Evolutionary conservation across 805 yeast genomes (phyloP), one percentile per base, ranked within the genome.

Genomic region (Metschnikowia aberdeeniae): DNA sequence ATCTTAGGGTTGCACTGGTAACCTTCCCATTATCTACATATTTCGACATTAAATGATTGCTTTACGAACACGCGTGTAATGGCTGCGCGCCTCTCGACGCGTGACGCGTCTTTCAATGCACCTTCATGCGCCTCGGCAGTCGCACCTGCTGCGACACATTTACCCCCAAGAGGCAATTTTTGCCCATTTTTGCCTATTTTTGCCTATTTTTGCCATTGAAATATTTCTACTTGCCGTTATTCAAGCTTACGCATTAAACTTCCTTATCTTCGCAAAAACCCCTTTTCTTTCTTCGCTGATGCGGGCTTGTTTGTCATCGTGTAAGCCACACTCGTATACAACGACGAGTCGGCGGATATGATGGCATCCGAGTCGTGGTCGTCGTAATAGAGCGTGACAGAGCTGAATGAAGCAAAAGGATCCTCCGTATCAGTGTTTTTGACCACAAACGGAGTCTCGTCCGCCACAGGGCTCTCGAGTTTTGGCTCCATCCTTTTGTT

Each of bases 391-490:
- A 89, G 72, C 6, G 96, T 88, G 62, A 89, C 86, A 0, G 97
- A 89, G 59, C 82, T 86, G 67, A 89, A 89, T 58, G 81, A 80
- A 41, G 81, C 85, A 63, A 89, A 89, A 2, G 97, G 97, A 63
- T 89, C 96, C 24, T 51, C 50, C 8, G 36, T 69, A 4, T 72
- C 64, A 64, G 44, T 64, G 66, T 29, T 11, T 10, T 36, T 35
- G 19, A 47, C 44, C 19, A 39, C 36, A 6, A 26, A 34, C n/a
- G 46, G 26, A 1, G 32, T 41, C 11, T 50, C 49, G 11, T 52
- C 54, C 28, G 37, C 43, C 13, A 80, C 77, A 73, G 80, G 52
- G 24, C 51, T 56, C 19, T 56, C 56, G 13, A 47, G 49, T 31
- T 43, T 44, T 34, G 47, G 46, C 30, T 44, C 47, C 2, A 46